phyloP scores from a whole-genome alignment of 176 grass and related monocot species.

The Oryza coarctata region DNA sequence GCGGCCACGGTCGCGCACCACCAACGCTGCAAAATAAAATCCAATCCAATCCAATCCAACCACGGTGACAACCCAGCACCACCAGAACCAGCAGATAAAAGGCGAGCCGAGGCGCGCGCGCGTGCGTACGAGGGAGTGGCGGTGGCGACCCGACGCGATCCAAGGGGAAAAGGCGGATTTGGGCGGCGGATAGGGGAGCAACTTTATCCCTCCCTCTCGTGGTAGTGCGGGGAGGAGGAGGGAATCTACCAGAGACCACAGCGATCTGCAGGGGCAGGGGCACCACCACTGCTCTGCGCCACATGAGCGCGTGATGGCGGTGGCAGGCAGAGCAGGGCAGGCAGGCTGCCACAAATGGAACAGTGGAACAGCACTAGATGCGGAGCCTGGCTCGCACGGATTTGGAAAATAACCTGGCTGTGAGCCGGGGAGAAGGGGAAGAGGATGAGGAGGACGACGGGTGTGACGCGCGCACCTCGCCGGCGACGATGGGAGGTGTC shows the following conservation, averaged over 20 bases:
- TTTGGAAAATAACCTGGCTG: not conserved
- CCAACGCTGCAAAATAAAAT: conserved; percentile 29
- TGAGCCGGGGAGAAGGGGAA: too few species aligned
- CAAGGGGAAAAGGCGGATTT: conserved; percentile 38
- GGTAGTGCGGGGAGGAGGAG: conserved; percentile 10
- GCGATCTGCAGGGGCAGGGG: not conserved
- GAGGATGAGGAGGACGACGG: not conserved
- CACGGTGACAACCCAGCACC: not conserved
- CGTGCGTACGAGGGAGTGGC: conserved; percentile 37
- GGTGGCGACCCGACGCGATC: not conserved
- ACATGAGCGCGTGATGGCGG: conserved; percentile 41
- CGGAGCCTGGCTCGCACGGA: not conserved
- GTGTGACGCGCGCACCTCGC: conserved; percentile 9
- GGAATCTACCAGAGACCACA: conserved; percentile 49
- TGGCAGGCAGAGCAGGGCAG: conserved; percentile 25
- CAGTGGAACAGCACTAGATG: not conserved
- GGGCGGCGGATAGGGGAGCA: conserved; percentile 39
- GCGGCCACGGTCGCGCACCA: conserved; percentile 7
- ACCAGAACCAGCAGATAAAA: conserved; percentile 31
- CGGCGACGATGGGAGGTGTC: not conserved
- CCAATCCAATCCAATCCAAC: not conserved
- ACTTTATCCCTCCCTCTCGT: not conserved
- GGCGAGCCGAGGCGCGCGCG: not conserved
- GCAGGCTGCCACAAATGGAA: not conserved
- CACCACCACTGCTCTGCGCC: not conserved